Evolutionary conservation across 306 rosid genomes (phyloP), one percentile per base, ranked within the genome.

Genomic region (Vicia sativa): DNA sequence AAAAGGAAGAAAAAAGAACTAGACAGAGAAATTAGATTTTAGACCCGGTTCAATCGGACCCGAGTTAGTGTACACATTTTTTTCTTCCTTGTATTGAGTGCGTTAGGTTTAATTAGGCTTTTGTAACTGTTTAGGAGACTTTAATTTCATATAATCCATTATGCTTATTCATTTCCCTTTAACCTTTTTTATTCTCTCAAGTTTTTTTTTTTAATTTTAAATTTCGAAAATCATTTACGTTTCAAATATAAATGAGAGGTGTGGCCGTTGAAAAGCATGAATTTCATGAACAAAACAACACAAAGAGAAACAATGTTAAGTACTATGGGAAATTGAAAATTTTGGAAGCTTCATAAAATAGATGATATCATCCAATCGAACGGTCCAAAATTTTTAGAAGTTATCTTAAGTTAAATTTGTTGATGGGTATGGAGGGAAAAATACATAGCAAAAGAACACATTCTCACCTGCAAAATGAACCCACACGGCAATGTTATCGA

Each of bases 251-350:
- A 61, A 61, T 15, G 38, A 38, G 38, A 38, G 31, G 52, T 21
- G 42, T 63, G 77, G 83, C 59, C 80, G 86, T 85, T 87, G 74
- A 79, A 62, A 78, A 57, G 88, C 87, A 74, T 50, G 72, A 65
- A 76, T 6, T 68, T 82, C 50, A 48, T 80, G 87, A 81, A 23
- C 0, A 5, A 38, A 1, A 57, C 11, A 66, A 53, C 58, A 28
- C 9, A 29, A 19, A 52, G 37, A 5, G 61, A 34, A 48, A 42
- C 37, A 59, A 56, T 25, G 62, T 55, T 63, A 62, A 39, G n/a
- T 23, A 74, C 81, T 66, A 72, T 44, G 42, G 29, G 68, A 68
- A 73, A 28, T 72, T 7, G 31, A 59, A 49, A 28, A 25, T 29
- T 11, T 65, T 12, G 74, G 57, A 71, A 70, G 65, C 29, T 73